Evolutionary conservation across 352 stramenopile species (phyloP).

Genomic region (Plasmopara halstedii): DNA sequence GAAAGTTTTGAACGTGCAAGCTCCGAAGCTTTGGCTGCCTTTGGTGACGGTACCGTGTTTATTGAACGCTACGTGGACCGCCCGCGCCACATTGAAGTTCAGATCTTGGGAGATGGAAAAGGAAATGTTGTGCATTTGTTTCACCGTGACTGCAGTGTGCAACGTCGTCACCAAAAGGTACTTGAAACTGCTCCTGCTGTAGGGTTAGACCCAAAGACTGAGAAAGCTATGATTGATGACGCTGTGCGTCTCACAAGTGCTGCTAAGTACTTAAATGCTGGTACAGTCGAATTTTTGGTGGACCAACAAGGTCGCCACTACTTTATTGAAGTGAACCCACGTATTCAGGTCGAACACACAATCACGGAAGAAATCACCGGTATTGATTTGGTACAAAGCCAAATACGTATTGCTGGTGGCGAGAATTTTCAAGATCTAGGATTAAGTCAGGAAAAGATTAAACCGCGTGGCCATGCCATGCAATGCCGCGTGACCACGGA

Average conservation of each 20-base stretch:
- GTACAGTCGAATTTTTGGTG: slow-evolving; percentile 98
- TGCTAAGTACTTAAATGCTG: slow-evolving; percentile 94
- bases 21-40: slow-evolving; percentile 83
- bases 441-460: slow-evolving; percentile 92
- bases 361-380: slow-evolving; percentile 91
- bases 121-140: slow-evolving; percentile 93
- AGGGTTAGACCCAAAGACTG: slow-evolving; percentile 71
- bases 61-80: slow-evolving; percentile 95
- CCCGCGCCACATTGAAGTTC: slow-evolving; percentile 96
- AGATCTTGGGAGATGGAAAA: slow-evolving; percentile 93
- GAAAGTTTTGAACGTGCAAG: slow-evolving; percentile 85
- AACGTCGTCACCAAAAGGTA: slow-evolving; percentile 97
- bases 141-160: slow-evolving; percentile 97
- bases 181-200: slow-evolving; percentile 92
- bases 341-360: slow-evolving; percentile 94
- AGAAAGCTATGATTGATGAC: slow-evolving; percentile 90
- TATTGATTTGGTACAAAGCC: slow-evolving; percentile 95
- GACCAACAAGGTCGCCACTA: slow-evolving; percentile 89
- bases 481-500: slow-evolving; percentile 97
- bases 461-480: slow-evolving; percentile 90
- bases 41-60: slow-evolving; percentile 94
- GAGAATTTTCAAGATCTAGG: slow-evolving; percentile 90
- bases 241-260: slow-evolving; percentile 86
- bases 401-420: slow-evolving; percentile 93
- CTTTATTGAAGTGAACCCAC: slow-evolving; percentile 99